These are phyloP conservation scores for Saccharomyces kudriavzevii DNA, from an alignment of 805 yeast genomes.

Conservation along the genomic window DNA sequence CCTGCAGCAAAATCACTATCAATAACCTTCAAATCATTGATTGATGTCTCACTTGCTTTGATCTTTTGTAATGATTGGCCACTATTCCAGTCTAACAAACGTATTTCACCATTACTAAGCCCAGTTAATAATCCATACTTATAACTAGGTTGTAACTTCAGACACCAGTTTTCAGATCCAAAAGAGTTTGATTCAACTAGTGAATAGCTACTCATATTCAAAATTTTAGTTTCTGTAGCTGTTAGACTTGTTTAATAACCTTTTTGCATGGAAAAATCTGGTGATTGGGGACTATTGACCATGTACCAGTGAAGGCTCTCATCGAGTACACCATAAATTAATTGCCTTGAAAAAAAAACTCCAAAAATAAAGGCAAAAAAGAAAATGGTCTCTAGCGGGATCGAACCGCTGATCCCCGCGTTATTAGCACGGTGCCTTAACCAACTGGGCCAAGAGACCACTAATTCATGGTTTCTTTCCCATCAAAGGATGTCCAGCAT, in stretches of 20 bases:
- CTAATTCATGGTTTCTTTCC: not conserved
- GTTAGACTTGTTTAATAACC: too few species aligned
- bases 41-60: slow-evolving; percentile 17
- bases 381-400: slow-evolving; percentile 31
- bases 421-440: slow-evolving; percentile 33
- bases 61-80: slow-evolving; percentile 6
- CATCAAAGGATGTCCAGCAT: too few species aligned
- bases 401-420: slow-evolving; percentile 34
- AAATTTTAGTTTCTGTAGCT: not conserved
- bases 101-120: slow-evolving; percentile 27
- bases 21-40: slow-evolving; percentile 19
- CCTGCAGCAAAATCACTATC: slow-evolving; percentile 16
- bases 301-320: not conserved
- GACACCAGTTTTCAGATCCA: slow-evolving; percentile 28
- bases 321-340: not conserved
- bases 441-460: slow-evolving; percentile 33
- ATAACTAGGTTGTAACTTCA: slow-evolving; percentile 23
- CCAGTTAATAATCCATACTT: slow-evolving; percentile 21
- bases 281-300: not conserved
- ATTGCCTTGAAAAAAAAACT: not conserved
- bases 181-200: slow-evolving; percentile 10
- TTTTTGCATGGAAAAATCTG: not conserved
- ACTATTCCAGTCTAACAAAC: slow-evolving; percentile 23
- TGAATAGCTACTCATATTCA: slow-evolving; percentile 5
- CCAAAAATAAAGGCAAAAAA: slow-evolving; percentile 4